Base-by-base conservation (phyloP, 257 asterid genomes). In the Prunella vulgaris region DNA sequence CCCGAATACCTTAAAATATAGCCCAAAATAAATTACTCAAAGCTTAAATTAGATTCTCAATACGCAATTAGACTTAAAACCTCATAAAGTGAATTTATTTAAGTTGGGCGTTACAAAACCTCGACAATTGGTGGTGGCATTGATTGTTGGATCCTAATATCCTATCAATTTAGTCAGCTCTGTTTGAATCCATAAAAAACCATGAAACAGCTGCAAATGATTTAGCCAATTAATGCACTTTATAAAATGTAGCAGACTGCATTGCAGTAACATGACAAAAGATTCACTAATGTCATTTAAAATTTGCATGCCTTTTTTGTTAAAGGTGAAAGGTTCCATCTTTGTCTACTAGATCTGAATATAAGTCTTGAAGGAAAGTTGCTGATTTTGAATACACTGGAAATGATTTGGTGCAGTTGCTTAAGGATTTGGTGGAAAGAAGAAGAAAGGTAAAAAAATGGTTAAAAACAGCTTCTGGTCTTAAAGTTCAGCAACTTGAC, bases 401-500 rank as follows among this genome's bases (percentile, higher is more conserved):
- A 59, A n/a, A 59, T 59, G 24, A 32, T 40, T 13, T 60, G 48
- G 48, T 72, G 69, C 67, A 94, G 99, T 76, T 94, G 87, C 96
- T 94, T 35, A 86, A 85, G 79, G 69, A 87, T 83, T 77, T 94
- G 92, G 97, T 94, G 64, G 96, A 89, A 82, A 86, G 96, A 80
- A 84, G 99, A 77, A 87, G 72, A 84, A 76, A 64, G 84, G 97
- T 89, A 44, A 94, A 94, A 74, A 74, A 83, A 38, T 78, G 84
- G 94, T 74, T 91, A 59, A 91, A 87, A 60, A 85, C 84, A 65
- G 99, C 97, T 60, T 78, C 96, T 3, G 97, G 96, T 73, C 95
- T 85, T 77, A 85, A 87, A 86, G 87, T 74, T 76, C 97, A 91
- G 82, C 99, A 91, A 77, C 81, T 84, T 76, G 97, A 94, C 87